Evolutionary conservation across 2,329 filamentous ascomycete genomes (phyloP).

Genomic region (Cordyceps farinosa): DNA sequence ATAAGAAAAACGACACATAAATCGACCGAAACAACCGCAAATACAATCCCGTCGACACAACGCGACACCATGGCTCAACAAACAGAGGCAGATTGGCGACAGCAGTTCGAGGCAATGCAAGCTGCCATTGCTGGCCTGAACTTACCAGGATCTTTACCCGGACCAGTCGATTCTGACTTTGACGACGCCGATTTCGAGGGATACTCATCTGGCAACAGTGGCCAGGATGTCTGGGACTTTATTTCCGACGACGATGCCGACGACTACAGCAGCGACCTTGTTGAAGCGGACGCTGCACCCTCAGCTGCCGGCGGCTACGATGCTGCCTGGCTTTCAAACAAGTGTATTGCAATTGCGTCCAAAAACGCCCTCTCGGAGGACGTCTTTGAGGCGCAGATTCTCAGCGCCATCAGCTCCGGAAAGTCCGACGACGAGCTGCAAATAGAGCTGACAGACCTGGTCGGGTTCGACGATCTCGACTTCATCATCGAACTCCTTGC

Average conservation of each 20-base stretch:
- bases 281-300: slow-evolving; percentile 40
- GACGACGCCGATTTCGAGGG: slow-evolving; percentile 62
- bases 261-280: slow-evolving; percentile 61
- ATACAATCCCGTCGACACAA: neutral
- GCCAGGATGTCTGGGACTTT: slow-evolving; percentile 89
- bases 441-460: slow-evolving; percentile 79
- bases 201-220: slow-evolving; percentile 56
- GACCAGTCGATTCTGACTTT: slow-evolving; percentile 46
- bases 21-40: neutral
- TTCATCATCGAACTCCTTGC: slow-evolving; percentile 87
- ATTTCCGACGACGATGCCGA: slow-evolving; percentile 73
- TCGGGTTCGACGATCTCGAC: slow-evolving; percentile 91
- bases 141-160: slow-evolving; percentile 38
- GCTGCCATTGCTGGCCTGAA: slow-evolving; percentile 73
- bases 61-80: slow-evolving; percentile 21
- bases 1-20: neutral
- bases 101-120: slow-evolving; percentile 82
- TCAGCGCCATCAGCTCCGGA: slow-evolving; percentile 67
- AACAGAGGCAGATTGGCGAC: slow-evolving; percentile 69
- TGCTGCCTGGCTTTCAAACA: slow-evolving; percentile 65
- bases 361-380: slow-evolving; percentile 65
- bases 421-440: slow-evolving; percentile 81
- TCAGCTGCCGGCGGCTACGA: slow-evolving; percentile 43
- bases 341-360: slow-evolving; percentile 63
- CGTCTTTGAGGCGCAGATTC: slow-evolving; percentile 74